Evolutionary conservation across 169 alveolate genomes (phyloP).

Genomic region (Ichthyophthirius multifiliis): DNA sequence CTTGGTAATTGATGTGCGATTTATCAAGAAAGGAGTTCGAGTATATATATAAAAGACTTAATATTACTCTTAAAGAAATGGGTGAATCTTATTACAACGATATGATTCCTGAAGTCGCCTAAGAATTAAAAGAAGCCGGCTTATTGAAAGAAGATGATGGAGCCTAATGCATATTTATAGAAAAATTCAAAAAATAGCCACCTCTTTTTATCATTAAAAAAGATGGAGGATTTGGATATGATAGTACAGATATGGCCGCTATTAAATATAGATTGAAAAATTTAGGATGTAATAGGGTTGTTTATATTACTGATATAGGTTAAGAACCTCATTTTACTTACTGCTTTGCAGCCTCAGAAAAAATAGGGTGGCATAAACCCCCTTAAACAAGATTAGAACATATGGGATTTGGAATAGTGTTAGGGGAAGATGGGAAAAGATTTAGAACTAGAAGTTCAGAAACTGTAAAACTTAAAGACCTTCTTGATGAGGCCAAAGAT

Average conservation of each 20-base stretch:
- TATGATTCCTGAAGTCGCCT: constrained; percentile 80
- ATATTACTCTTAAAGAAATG: constrained; percentile 81
- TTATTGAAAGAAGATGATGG: constrained; percentile 90
- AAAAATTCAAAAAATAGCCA: constrained; percentile 6
- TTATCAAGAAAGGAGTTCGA: constrained; percentile 87
- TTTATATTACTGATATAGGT: constrained; percentile 96
- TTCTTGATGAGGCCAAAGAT: constrained; percentile 96
- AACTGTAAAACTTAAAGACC: constrained; percentile 90
- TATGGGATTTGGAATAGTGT: constrained; percentile 98
- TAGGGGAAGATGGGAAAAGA: constrained; percentile 93
- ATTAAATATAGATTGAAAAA: constrained; percentile 80
- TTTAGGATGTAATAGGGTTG: constrained; percentile 87
- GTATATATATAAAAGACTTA: constrained; percentile 87
- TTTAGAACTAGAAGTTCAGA: constrained; percentile 96
- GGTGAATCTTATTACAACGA: constrained; percentile 97
- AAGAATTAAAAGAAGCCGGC: constrained; percentile 80
- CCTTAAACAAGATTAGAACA: constrained; percentile 88
- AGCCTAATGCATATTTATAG: constrained; percentile 92
- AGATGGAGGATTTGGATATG: constrained; percentile 95
- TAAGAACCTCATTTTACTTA: constrained; percentile 93
- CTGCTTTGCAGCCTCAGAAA: constrained; percentile 92
- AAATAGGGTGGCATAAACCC: constrained; percentile 89
- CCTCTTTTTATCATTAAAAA: constrained; percentile 30
- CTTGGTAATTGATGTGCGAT: constrained; percentile 92
- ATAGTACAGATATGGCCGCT: constrained; percentile 98